Evolutionary conservation across 345 rosid genomes (phyloP).

Genomic region (Eucalyptus tenuipes): DNA sequence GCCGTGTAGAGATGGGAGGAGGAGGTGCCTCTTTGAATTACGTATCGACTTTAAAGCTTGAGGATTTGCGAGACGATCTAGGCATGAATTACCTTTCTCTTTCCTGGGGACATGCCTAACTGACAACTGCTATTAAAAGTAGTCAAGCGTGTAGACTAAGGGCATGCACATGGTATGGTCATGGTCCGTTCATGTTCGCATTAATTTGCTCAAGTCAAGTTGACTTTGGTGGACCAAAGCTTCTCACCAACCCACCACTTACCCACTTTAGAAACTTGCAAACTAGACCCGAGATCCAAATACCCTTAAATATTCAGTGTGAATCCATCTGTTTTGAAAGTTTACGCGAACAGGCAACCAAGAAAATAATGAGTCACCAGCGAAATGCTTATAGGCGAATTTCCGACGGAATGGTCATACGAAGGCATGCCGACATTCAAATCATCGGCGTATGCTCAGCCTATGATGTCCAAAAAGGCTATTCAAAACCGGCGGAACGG

Average conservation of each 20-base stretch:
- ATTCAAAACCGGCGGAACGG: neutral
- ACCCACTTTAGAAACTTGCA: neutral
- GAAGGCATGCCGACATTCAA: neutral
- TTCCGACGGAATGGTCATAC: neutral
- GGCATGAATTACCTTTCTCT: neutral
- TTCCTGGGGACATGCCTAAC: neutral
- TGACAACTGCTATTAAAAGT: neutral
- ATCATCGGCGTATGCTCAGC: neutral
- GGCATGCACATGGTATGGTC: neutral
- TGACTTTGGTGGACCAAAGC: neutral
- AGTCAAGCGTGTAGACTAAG: neutral
- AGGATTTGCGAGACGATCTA: neutral
- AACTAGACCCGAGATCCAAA: neutral
- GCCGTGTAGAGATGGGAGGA: neutral
- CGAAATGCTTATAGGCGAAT: neutral
- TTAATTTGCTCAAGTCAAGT: neutral
- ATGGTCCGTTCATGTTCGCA: neutral
- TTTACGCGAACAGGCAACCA: neutral
- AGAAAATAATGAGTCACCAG: neutral
- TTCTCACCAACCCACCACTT: neutral
- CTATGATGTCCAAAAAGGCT: neutral
- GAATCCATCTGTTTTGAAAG: neutral
- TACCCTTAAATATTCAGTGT: neutral
- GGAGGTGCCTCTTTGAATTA: neutral
- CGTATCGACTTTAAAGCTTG: neutral